Base-by-base conservation (phyloP, 306 rosid genomes). In the Rosa multiflora region DNA sequence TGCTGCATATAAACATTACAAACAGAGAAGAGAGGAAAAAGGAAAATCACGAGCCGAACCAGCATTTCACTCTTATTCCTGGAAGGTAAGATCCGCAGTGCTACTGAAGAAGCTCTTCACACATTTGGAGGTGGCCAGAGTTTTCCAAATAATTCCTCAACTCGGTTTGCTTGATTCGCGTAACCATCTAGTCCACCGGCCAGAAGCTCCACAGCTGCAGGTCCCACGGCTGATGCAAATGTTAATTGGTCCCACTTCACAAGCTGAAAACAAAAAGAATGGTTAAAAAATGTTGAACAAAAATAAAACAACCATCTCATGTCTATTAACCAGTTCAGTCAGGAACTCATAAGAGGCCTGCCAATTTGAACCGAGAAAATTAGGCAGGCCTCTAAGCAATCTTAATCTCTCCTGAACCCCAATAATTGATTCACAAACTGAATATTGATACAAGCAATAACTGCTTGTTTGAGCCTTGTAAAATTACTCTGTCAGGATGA, bases 101-200 rank as follows among this genome's bases (percentile, higher is more conserved):
- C 44, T 29, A 75, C 79, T 5, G 69, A 81, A 47, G 66, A 70
- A 67, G 47, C 44, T 59, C 40, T 71, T 93, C 87, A 95, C 72
- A 95, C 98, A 85, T 92, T 95, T 74, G 99, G 99, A 21, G 99
- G 99, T 18, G 98, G 99, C 99, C 99, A 95, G 39, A 95, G 88
- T 88, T 92, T 92, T 70, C 85, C 90, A 63, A 95, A 90, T 2
- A 91, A 81, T 68, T 95, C 92, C 84, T 95, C 97, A 42, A 90
- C 94, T 68, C 99, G 92, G 79, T 85, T 88, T 47, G 98, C 95
- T 84, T 95, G 98, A 74, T 87, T 89, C 43, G 85, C 91, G 73
- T 95, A 82, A 43, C 99, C 94, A 44, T 95, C 97, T 75, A 95
- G 82, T 69, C 99, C 99, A 74, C 88, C 70, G 62, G 90, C 87